phyloP scores from a whole-genome alignment of 306 rosid species.

The Gastrolobium villosum region DNA sequence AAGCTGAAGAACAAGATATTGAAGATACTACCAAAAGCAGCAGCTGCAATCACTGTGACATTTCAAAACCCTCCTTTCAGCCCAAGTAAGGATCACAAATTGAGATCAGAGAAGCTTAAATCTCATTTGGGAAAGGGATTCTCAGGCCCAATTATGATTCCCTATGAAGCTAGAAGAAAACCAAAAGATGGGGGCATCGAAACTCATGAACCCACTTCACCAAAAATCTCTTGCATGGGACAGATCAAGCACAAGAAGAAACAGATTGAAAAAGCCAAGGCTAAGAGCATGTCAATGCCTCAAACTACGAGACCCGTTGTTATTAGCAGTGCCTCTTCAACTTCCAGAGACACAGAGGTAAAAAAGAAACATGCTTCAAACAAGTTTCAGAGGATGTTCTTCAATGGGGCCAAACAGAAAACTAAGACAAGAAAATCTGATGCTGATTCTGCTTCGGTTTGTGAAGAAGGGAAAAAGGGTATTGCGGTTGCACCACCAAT shows the following conservation, averaged over 20 bases:
- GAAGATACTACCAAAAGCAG: constrained; percentile 76
- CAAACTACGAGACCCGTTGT: neutral
- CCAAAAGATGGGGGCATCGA: constrained; percentile 51
- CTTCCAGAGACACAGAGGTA: constrained; percentile 35
- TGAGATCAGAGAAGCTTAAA: constrained; percentile 42
- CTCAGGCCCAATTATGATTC: constrained; percentile 71
- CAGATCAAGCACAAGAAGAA: constrained; percentile 92
- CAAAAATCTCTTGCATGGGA: constrained; percentile 92
- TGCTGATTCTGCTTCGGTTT: neutral
- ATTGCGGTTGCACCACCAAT: constrained; percentile 53
- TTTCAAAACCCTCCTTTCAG: constrained; percentile 78
- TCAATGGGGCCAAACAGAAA: constrained; percentile 43
- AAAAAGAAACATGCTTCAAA: constrained; percentile 46
- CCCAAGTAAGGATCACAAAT: constrained; percentile 67
- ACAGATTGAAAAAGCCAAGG: constrained; percentile 50
- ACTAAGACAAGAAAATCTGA: constrained; percentile 44
- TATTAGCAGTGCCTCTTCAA: neutral
- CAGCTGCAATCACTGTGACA: constrained; percentile 54
- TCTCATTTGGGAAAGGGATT: constrained; percentile 49
- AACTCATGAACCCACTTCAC: constrained; percentile 83
- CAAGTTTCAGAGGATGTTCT: constrained; percentile 57
- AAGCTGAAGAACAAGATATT: constrained; percentile 68
- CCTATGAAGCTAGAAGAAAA: constrained; percentile 66
- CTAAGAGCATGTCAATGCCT: constrained; percentile 27
- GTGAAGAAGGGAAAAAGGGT: constrained; percentile 5